Conservation (phyloP, 371 early-diverging fungal genomes). For the Dipsacomyces acuminosporus region DNA sequence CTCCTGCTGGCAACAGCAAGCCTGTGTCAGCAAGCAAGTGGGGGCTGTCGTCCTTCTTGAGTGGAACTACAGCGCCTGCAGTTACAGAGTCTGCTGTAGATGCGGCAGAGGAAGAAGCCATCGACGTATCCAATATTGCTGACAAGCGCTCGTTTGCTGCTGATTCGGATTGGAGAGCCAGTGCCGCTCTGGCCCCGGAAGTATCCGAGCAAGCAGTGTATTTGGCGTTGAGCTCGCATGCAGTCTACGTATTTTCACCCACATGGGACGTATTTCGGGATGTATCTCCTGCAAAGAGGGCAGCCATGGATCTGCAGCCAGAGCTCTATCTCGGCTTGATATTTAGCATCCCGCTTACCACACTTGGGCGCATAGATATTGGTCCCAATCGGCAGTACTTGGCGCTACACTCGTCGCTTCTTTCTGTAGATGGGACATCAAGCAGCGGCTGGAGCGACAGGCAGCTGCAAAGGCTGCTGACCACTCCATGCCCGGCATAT, state of each 20-base stretch:
- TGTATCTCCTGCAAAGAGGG: not conserved
- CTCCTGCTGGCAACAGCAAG: not conserved
- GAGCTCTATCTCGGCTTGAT: constrained; percentile 37
- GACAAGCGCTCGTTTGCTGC: not conserved
- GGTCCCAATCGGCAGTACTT: constrained; percentile 56
- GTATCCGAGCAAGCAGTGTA: constrained; percentile 35
- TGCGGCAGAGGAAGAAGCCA: not conserved
- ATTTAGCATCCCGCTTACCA: constrained; percentile 40
- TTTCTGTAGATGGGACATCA: not conserved
- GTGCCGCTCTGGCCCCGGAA: constrained; percentile 9
- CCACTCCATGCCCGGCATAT: constrained; percentile 7
- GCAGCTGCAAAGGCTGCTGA: constrained; percentile 7
- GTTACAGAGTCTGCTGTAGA: not conserved
- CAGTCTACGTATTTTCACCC: constrained; percentile 35
- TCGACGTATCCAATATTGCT: not conserved
- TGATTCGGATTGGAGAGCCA: constrained; percentile 9
- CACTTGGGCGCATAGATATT: constrained; percentile 53
- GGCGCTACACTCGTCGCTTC: constrained; percentile 47
- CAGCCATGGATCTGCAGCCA: constrained; percentile 44
- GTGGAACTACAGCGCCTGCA: too few species aligned
- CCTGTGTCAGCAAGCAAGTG: constrained; percentile 20
- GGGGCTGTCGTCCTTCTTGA: constrained; percentile 33
- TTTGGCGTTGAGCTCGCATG: constrained; percentile 37
- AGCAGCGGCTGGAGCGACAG: constrained; percentile 4
- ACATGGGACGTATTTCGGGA: constrained; percentile 16